Conservation (phyloP, 1,139 yeast genomes). For the Yamadazyma taylorii region DNA sequence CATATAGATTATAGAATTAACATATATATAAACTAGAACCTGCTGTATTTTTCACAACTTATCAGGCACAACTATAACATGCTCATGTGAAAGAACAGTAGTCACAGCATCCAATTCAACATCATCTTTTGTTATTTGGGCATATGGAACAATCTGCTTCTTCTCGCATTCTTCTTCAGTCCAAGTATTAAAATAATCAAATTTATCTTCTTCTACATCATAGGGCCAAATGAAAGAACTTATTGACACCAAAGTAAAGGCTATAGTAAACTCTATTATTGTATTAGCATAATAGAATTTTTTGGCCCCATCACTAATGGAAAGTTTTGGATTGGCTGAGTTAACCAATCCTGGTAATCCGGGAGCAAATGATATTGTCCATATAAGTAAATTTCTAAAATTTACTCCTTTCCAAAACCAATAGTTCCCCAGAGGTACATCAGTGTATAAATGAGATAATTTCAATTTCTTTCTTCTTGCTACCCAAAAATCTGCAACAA, state of each 20-base stretch:
- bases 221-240: conserved; percentile 9
- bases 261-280: conserved; percentile 10
- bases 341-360: conserved; percentile 23
- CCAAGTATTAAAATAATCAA: conserved; percentile 20
- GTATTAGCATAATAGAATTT: conserved; percentile 14
- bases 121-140: conserved; percentile 6
- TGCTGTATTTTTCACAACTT: no score
- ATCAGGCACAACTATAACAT: background rate
- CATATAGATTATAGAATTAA: no score
- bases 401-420: conserved; percentile 33
- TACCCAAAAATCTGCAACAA: conserved; percentile 17
- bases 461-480: conserved; percentile 14
- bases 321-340: conserved; percentile 22
- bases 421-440: conserved; percentile 12
- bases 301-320: conserved; percentile 11
- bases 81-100: background rate
- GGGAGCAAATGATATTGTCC: conserved; percentile 20
- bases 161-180: conserved; percentile 20
- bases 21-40: no score
- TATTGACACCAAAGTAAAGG: conserved; percentile 9
- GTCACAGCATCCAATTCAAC: conserved; percentile 2
- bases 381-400: conserved; percentile 30
- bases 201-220: conserved; percentile 13
- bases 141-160: conserved; percentile 15
- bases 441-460: conserved; percentile 16